Conservation (phyloP, 129 eudicot species). For the Glebionis coronaria region DNA sequence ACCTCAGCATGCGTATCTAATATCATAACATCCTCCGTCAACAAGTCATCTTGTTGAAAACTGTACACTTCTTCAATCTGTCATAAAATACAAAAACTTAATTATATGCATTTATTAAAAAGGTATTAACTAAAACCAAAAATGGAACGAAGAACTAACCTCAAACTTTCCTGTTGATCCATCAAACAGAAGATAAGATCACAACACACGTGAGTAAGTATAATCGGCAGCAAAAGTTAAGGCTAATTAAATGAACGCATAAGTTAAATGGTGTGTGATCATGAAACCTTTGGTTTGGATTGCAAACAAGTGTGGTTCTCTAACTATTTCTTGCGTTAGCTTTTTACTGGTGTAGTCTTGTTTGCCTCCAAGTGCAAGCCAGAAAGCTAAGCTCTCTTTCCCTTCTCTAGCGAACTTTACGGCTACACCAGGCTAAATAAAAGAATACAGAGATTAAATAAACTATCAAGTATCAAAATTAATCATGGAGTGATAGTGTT, state of each 20-base stretch:
- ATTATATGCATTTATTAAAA: not conserved
- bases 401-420: constrained; percentile 86
- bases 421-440: constrained; percentile 60
- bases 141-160: constrained; percentile 39
- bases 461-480: not conserved
- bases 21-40: constrained; percentile 85
- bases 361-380: constrained; percentile 97
- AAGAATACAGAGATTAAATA: not conserved
- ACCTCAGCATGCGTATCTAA: constrained; percentile 97
- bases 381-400: constrained; percentile 89
- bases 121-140: not conserved
- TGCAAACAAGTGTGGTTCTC: constrained; percentile 83
- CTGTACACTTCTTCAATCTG: constrained; percentile 91
- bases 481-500: not conserved
- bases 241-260: constrained; percentile 1
- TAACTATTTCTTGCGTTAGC: constrained; percentile 48
- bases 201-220: constrained; percentile 34
- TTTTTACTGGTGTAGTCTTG: constrained; percentile 77
- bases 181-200: constrained; percentile 27
- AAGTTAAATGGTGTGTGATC: not conserved
- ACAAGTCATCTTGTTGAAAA: constrained; percentile 89
- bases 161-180: constrained; percentile 75
- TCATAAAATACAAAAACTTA: not conserved
- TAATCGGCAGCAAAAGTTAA: constrained; percentile 14
- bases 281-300: constrained; percentile 58